Base-by-base conservation (phyloP, 1,139 yeast genomes). In the Diutina sp. region DNA sequence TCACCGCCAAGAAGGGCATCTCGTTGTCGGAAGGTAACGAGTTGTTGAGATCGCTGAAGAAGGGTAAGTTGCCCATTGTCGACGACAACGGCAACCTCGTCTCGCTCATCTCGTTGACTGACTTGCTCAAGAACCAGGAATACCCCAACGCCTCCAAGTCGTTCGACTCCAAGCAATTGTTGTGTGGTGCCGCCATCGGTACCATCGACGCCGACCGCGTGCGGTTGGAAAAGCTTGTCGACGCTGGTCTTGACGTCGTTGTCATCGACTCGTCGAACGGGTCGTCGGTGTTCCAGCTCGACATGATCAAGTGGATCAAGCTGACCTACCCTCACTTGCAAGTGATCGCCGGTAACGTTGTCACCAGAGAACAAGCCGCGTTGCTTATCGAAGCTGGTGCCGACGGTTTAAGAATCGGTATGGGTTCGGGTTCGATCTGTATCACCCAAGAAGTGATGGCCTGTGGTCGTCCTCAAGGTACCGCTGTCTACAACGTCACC, bases 401-500 rank as follows among this genome's bases (percentile, higher is more conserved):
- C 58, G 99, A 93, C 73, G 99, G 91, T 70, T 82, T 93, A 68
- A 90, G 98, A 82, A 91, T 93, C 64, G 99, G 99, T 77, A 93
- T 93, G 99, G 99, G 99, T 67, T 90, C 98, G 51, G 99, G 99
- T 68, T 90, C 97, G 59, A 93, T 93, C 69, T 93, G 98, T 82
- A 95, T 93, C 69, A 93, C 99, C 58, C 99, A 95, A 78, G 99
- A 93, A 77, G 99, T 93, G 60, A 93, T 93, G 99, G 99, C 99
- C 56, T 95, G 97, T 77, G 99, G 99, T 76, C 91, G 99, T 82
- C 99, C 99, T 60, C 99, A 95, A 80, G 99, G 98, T 76, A 89
- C 97, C 61, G 97, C 97, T 60, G 96, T 90, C 58, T 89, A 81
- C 77, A 84, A 83, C 61, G 97, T 90, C 56, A 79, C 90, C 61